Evolutionary conservation across 805 yeast species (phyloP).

Genomic region (Wickerhamomyces kurtzmanii): DNA sequence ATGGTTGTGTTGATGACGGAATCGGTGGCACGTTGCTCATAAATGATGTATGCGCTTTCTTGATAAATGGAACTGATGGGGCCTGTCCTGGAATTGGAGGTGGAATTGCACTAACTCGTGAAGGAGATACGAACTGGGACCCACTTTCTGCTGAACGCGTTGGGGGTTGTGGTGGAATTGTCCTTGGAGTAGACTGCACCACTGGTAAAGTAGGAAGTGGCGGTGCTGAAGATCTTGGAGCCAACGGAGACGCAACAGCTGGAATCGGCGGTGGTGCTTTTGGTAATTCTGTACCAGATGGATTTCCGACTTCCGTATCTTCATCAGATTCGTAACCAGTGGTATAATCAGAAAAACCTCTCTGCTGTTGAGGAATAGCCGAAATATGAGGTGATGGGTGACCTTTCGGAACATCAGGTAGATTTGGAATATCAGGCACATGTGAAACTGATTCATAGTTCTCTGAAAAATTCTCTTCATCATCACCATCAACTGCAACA

Average conservation of each 20-base stretch:
- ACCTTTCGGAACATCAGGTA: conserved; percentile 9
- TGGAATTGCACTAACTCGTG: no score
- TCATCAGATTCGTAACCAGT: conserved; percentile 73
- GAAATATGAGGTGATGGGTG: no score
- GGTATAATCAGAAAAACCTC: conserved; percentile 20
- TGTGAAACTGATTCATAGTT: conserved; percentile 6
- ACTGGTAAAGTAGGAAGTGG: conserved; percentile 4
- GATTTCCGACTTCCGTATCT: conserved; percentile 23
- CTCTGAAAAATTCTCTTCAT: conserved; percentile 13
- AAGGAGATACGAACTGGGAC: no score
- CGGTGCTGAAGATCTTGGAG: conserved; percentile 4
- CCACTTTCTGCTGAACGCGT: no score
- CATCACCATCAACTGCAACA: conserved; percentile 21
- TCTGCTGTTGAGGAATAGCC: no score
- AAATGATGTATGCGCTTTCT: no score
- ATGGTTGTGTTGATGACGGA: no score
- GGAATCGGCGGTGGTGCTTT: conserved; percentile 13
- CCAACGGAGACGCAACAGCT: conserved; percentile 2
- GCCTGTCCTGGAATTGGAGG: no score
- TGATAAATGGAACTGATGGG: no score
- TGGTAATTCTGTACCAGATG: conserved; percentile 5
- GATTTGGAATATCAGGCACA: conserved; percentile 8
- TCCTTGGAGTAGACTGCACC: conserved; percentile 1
- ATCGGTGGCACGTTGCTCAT: no score
- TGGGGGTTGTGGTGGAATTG: conserved; percentile 5